Conservation (phyloP, 768 basidiomycete species). For the Suillus fuscotomentosus region DNA sequence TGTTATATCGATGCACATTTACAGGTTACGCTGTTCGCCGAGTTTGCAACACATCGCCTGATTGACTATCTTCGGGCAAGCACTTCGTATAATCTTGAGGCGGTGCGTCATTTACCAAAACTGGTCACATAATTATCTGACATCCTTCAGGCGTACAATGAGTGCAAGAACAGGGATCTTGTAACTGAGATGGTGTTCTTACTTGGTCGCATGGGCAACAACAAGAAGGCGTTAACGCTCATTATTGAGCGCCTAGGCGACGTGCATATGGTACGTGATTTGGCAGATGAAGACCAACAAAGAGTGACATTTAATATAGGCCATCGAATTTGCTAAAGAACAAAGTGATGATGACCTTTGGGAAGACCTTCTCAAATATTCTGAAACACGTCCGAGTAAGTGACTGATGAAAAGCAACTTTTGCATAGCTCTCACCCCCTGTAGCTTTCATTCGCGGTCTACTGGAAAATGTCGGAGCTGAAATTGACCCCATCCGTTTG, state of each 20-base stretch:
- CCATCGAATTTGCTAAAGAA: slow-evolving; percentile 97
- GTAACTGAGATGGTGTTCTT: slow-evolving; percentile 98
- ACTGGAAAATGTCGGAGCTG: slow-evolving; percentile 93
- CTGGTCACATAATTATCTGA: not conserved
- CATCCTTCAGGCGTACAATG: slow-evolving; percentile 67
- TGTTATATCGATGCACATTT: not conserved
- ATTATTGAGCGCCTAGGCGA: slow-evolving; percentile 96
- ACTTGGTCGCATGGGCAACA: slow-evolving; percentile 96
- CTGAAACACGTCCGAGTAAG: slow-evolving; percentile 87
- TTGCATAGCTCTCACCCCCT: not conserved
- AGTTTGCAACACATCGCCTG: slow-evolving; percentile 73
- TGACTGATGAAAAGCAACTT: not conserved
- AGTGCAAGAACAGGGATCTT: slow-evolving; percentile 81
- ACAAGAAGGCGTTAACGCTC: slow-evolving; percentile 88
- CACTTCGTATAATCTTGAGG: slow-evolving; percentile 87
- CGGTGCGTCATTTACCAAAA: slow-evolving; percentile 38
- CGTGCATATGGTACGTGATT: slow-evolving; percentile 69
- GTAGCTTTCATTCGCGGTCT: slow-evolving; percentile 91
- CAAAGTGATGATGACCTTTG: slow-evolving; percentile 96
- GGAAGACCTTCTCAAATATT: slow-evolving; percentile 94
- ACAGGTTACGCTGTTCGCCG: slow-evolving; percentile 88
- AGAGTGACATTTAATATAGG: slow-evolving; percentile 41
- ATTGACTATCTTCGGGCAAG: slow-evolving; percentile 92
- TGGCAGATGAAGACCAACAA: not conserved
- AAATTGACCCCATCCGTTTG: slow-evolving; percentile 92